These are phyloP conservation scores for Neoascochyta sp. DNA, from an alignment of 2,329 filamentous ascomycete species.

Conservation along the genomic window DNA sequence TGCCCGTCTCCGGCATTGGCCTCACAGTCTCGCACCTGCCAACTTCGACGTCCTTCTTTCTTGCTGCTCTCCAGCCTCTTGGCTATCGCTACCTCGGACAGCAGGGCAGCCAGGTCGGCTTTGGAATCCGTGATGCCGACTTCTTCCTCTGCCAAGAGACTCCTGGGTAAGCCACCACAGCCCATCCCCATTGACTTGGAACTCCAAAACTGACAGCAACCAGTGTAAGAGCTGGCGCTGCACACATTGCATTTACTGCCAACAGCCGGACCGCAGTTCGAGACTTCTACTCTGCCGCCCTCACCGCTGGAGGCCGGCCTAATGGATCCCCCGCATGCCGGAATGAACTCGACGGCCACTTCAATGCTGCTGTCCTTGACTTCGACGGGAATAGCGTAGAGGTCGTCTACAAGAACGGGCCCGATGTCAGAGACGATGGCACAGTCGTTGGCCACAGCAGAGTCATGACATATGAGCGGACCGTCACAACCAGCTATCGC, in stretches of 20 bases:
- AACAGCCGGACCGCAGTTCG: constrained; percentile 62
- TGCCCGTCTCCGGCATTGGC: constrained; percentile 62
- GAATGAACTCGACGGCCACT: constrained; percentile 53
- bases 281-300: constrained; percentile 66
- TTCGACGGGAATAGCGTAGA: constrained; percentile 83
- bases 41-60: constrained; percentile 78
- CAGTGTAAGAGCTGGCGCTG: constrained; percentile 51
- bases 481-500: constrained; percentile 28
- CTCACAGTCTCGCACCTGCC: constrained; percentile 73
- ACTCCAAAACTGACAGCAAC: constrained; percentile 19
- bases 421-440: constrained; percentile 37
- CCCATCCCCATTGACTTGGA: constrained; percentile 12
- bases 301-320: constrained; percentile 61
- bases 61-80: constrained; percentile 72
- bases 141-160: constrained; percentile 63
- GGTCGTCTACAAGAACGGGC: constrained; percentile 59
- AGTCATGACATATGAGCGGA: constrained; percentile 43
- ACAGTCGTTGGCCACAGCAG: constrained; percentile 43
- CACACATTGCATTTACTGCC: constrained; percentile 66
- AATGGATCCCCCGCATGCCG: constrained; percentile 55
- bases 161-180: constrained; percentile 47
- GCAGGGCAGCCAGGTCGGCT: constrained; percentile 58
- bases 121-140: constrained; percentile 58
- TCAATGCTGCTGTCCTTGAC: constrained; percentile 66
- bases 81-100: constrained; percentile 68